phyloP scores from a whole-genome alignment of 306 rosid genomes.

The Cotoneaster glaucophyllus region DNA sequence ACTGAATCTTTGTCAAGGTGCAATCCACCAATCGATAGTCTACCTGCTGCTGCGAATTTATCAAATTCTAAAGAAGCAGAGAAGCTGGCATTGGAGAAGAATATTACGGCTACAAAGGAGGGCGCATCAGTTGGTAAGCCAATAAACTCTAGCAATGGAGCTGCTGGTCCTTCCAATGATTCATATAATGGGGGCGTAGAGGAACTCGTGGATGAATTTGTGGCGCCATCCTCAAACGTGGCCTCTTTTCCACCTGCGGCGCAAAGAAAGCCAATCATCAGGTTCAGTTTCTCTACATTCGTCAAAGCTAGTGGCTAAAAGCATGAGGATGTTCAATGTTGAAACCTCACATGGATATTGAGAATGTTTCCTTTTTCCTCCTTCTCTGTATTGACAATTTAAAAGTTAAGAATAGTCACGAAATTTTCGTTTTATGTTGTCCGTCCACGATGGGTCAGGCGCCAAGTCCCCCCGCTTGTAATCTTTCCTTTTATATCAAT shows the following conservation, averaged over 20 bases:
- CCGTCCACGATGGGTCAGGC: too few species aligned
- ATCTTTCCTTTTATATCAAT: too few species aligned
- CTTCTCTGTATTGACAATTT: too few species aligned
- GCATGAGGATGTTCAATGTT: too few species aligned
- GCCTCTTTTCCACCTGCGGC: slow-evolving; percentile 36
- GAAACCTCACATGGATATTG: too few species aligned
- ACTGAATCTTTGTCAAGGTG: slow-evolving; percentile 28
- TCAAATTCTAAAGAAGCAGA: slow-evolving; percentile 46
- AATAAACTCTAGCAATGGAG: slow-evolving; percentile 28
- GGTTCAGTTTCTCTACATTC: slow-evolving; percentile 23
- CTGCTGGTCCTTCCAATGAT: slow-evolving; percentile 21
- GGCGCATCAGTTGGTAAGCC: slow-evolving; percentile 26
- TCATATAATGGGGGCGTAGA: slow-evolving; percentile 48
- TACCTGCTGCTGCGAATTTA: slow-evolving; percentile 20
- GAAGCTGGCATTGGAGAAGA: slow-evolving; percentile 40
- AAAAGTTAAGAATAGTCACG: too few species aligned
- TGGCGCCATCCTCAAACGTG: slow-evolving; percentile 38
- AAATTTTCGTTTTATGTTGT: too few species aligned
- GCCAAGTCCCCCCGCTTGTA: too few species aligned
- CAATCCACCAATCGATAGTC: slow-evolving; percentile 16
- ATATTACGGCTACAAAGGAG: slow-evolving; percentile 38
- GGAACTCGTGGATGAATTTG: slow-evolving; percentile 48
- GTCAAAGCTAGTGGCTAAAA: too few species aligned
- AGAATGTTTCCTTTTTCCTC: too few species aligned
- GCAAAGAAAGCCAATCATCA: slow-evolving; percentile 63